Evolutionary conservation across 345 rosid genomes (phyloP), one percentile per base, ranked within the genome.

Genomic region (Populus davidiana): DNA sequence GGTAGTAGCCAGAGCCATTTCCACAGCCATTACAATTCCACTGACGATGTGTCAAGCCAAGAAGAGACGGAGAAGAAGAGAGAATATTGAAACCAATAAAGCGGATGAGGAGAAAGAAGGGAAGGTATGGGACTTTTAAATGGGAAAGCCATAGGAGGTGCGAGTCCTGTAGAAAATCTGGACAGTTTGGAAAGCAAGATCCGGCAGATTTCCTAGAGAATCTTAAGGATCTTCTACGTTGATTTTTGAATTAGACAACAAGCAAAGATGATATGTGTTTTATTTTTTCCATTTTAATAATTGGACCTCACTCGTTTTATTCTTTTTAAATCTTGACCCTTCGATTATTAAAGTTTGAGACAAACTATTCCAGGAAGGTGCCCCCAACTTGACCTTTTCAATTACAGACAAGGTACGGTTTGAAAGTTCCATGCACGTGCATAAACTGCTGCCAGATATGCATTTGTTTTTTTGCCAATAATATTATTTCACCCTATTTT

Each of bases 181-280:
- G 80, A 89, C 90, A 87, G 87, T 87, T 85, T 84, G 90, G 88
- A 87, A 89, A 89, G 88, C 80, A 82, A 84, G 91, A 91, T 91
- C 87, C 85, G 80, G 80, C 71, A 79, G 89, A 86, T 87, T 82
- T 87, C 76, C 63, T 82, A 69, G 83, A 87, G 83, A 84, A 89
- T 87, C 92, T 64, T 38, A 67, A 71, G 84, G 88, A 89, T 90
- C 87, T 89, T 83, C 82, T 44, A 68, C 52, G 83, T 83, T 83
- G 87, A 86, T 87, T 83, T 83, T 90, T 88, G 87, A 90, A 86
- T 87, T 83, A 38, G 86, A 83, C 82, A 85, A 82, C 83, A 82
- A 82, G 88, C 83, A 82, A 76, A 76, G 82, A 82, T 75, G 86
- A 71, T 10, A 13, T 77, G 56, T 75, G 66, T 67, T 5, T 76